phyloP scores from a whole-genome alignment of 2,329 filamentous ascomycete species.

The Penicillium sp. region DNA sequence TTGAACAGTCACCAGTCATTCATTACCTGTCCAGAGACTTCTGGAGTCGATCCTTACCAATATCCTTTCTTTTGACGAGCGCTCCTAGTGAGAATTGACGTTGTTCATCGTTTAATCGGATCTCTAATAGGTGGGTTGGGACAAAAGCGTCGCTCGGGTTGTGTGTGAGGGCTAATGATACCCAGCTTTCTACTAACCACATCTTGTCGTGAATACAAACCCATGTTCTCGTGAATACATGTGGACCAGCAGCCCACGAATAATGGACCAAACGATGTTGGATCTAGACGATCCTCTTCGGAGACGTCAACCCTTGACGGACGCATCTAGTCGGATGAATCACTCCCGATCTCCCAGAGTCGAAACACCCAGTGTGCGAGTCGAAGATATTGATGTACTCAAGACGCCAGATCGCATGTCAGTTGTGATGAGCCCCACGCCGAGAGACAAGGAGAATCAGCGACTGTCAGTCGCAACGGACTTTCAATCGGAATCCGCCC shows the following conservation, averaged over 20 bases:
- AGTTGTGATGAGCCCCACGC: slow-evolving; percentile 27
- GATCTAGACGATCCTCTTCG: slow-evolving; percentile 18
- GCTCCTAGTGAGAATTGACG: slow-evolving; percentile 1
- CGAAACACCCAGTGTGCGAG: slow-evolving; percentile 14
- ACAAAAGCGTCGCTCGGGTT: too few species aligned
- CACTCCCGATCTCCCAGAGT: slow-evolving; percentile 15
- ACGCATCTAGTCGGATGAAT: slow-evolving; percentile 22
- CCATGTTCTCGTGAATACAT: slow-evolving; percentile 3
- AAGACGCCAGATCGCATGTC: slow-evolving; percentile 30
- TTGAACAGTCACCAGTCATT: slow-evolving; percentile 12
- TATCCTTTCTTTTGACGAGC: background rate
- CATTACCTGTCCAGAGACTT: slow-evolving; percentile 9
- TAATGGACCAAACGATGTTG: slow-evolving; percentile 16
- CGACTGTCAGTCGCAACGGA: slow-evolving; percentile 53
- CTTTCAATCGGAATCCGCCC: slow-evolving; percentile 49
- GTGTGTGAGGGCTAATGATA: too few species aligned
- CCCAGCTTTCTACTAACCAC: too few species aligned
- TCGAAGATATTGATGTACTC: slow-evolving; percentile 17
- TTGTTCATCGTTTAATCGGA: background rate
- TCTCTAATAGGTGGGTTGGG: too few species aligned
- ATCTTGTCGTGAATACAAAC: too few species aligned
- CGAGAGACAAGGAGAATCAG: slow-evolving; percentile 47
- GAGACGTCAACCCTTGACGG: slow-evolving; percentile 23
- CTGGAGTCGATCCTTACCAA: slow-evolving; percentile 20
- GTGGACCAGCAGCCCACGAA: background rate